These are phyloP conservation scores for Gryganskiella cystojenkinii DNA, from an alignment of 192 early-diverging fungal genomes.

Conservation along the genomic window DNA sequence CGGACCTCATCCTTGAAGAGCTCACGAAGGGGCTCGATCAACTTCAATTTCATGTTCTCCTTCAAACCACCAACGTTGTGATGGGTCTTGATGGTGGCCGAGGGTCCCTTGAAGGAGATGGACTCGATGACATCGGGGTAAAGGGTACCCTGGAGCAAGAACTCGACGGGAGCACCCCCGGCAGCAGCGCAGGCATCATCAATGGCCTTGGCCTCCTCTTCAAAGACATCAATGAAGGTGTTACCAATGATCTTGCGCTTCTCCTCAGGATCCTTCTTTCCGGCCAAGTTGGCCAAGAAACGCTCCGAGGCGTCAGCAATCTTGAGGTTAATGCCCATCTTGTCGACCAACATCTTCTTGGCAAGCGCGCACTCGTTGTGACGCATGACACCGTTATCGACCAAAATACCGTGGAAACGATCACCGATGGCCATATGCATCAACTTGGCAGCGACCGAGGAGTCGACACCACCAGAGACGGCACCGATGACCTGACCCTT, in stretches of 20 bases:
- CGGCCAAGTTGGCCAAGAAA: slow-evolving; percentile 88
- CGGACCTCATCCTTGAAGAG: slow-evolving; percentile 99
- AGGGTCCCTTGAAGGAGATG: slow-evolving; percentile 99
- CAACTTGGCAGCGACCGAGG: slow-evolving; percentile 94
- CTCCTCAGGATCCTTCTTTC: slow-evolving; percentile 93
- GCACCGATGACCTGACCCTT: slow-evolving; percentile 96
- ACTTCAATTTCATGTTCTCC: slow-evolving; percentile 97
- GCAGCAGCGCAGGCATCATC: slow-evolving; percentile 78
- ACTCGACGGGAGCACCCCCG: slow-evolving; percentile 88
- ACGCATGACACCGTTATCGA: slow-evolving; percentile 99
- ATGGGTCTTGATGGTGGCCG: slow-evolving; percentile 99
- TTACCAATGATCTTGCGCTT: slow-evolving; percentile 99
- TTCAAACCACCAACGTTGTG: slow-evolving; percentile 98
- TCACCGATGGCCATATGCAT: slow-evolving; percentile 99
- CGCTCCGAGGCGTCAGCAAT: slow-evolving; percentile 89
- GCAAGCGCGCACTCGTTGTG: slow-evolving; percentile 92
- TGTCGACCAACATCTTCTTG: slow-evolving; percentile 85
- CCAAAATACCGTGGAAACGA: slow-evolving; percentile 97
- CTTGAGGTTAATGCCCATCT: slow-evolving; percentile 96
- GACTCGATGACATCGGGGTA: slow-evolving; percentile 99
- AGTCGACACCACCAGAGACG: slow-evolving; percentile 97
- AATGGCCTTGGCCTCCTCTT: slow-evolving; percentile 90
- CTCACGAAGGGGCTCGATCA: slow-evolving; percentile 98
- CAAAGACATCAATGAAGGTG: slow-evolving; percentile 99
- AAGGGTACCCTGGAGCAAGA: slow-evolving; percentile 95